These are phyloP conservation scores for Henckelia pumila DNA, from an alignment of 257 asterid genomes.

Conservation along the genomic window DNA sequence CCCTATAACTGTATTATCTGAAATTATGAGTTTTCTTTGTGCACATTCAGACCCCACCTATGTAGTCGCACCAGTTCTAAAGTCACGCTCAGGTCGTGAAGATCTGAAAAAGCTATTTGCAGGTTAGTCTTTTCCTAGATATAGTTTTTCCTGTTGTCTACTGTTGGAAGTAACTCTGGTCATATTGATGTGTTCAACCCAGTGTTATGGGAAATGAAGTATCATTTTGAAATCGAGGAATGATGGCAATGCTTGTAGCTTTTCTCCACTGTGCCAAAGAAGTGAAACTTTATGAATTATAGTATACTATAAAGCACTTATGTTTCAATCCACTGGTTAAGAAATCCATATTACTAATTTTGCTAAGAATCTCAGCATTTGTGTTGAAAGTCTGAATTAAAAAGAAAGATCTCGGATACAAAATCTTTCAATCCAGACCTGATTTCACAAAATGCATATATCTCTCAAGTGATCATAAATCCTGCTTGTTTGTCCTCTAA, in stretches of 20 bases:
- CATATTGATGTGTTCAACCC: not conserved
- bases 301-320: not conserved
- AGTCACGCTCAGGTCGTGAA: slow-evolving; percentile 69
- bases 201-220: not conserved
- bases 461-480: not conserved
- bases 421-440: not conserved
- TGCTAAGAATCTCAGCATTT: not conserved
- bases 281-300: not conserved
- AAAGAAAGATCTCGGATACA: not conserved
- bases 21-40: slow-evolving; percentile 1
- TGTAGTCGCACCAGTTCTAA: slow-evolving; percentile 76
- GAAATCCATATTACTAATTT: too few relatives aligned
- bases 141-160: not conserved
- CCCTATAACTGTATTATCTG: not conserved
- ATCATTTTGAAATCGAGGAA: not conserved
- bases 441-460: not conserved
- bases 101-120: slow-evolving; percentile 88
- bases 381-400: not conserved
- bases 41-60: slow-evolving; percentile 72
- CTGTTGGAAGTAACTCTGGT: not conserved
- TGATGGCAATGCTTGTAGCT: not conserved
- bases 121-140: slow-evolving; percentile 41
- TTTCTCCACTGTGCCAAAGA: not conserved
- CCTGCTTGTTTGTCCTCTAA: not conserved
- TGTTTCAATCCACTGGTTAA: not conserved